Conservation (phyloP, 345 rosid species). For the Capsella bursapastoris region DNA sequence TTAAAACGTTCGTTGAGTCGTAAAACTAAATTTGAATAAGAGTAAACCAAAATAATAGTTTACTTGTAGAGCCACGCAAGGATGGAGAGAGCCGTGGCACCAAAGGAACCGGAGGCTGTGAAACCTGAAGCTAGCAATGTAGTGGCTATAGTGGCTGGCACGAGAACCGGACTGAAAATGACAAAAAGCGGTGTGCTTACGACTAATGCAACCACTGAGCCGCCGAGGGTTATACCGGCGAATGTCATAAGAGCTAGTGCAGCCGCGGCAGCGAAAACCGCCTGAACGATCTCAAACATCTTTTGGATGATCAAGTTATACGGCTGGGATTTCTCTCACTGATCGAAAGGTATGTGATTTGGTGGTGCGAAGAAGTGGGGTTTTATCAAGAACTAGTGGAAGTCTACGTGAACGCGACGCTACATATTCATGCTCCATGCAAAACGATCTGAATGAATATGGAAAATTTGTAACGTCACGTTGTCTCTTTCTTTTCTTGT, state of each 20-base stretch:
- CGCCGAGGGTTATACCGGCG: constrained; percentile 61
- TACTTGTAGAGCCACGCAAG: constrained; percentile 68
- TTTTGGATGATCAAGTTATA: constrained; percentile 15
- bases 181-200: constrained; percentile 71
- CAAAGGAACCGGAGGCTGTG: constrained; percentile 66
- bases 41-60: neutral
- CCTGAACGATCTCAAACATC: constrained; percentile 34
- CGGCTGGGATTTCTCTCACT: constrained; percentile 10
- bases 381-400: constrained; percentile 29
- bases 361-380: constrained; percentile 11
- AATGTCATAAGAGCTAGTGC: constrained; percentile 65
- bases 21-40: neutral
- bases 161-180: constrained; percentile 78
- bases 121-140: constrained; percentile 60
- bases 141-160: constrained; percentile 66
- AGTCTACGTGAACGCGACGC: constrained; percentile 37
- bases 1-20: neutral
- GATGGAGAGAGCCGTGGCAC: constrained; percentile 57
- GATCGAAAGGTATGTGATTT: constrained; percentile 6
- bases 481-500: neutral
- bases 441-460: constrained; percentile 16
- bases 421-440: constrained; percentile 38
- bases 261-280: constrained; percentile 47
- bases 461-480: constrained; percentile 29
- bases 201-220: constrained; percentile 63